A percentile compares a stretch with the other conserved stretches of the same genome.
These are phyloP conservation scores for Sporisorium exsertum DNA, from an alignment of 1,284 basidiomycete species.

Conservation along the genomic window DNA sequence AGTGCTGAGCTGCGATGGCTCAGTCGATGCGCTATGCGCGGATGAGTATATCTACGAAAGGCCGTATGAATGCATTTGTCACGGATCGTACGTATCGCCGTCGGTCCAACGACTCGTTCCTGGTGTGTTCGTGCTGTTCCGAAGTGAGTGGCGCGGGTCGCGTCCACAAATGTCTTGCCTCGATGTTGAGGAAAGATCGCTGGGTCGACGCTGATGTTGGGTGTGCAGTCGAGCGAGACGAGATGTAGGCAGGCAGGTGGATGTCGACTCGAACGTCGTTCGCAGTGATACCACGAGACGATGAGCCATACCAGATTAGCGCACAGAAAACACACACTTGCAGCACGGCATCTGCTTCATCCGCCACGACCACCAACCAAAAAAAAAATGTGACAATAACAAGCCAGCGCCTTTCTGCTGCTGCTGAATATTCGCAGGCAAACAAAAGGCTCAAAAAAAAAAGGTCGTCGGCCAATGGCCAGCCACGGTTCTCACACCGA, in stretches of 20 bases:
- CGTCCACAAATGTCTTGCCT: too few species aligned
- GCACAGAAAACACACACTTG: neutral
- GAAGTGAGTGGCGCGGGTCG: neutral
- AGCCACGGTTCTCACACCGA: too few species aligned
- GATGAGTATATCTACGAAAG: constrained; percentile 17
- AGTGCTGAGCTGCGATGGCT: constrained; percentile 2
- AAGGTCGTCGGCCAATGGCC: too few species aligned
- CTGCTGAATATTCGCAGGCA: too few species aligned
- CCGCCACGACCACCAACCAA: too few species aligned
- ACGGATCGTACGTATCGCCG: constrained; percentile 8
- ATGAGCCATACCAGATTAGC: neutral
- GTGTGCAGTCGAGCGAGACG: neutral
- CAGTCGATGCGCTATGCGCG: constrained; percentile 17
- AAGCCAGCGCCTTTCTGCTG: too few species aligned
- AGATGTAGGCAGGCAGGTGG: neutral
- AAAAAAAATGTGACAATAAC: too few species aligned
- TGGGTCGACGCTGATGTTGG: neutral
- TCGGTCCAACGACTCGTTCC: constrained; percentile 3
- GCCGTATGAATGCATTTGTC: constrained; percentile 22
- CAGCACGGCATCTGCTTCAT: neutral
- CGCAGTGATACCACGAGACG: neutral
- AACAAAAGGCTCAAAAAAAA: too few species aligned
- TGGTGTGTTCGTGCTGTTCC: neutral
- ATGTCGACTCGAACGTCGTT: neutral
- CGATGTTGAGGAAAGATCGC: too few species aligned